These are phyloP conservation scores for Solanum megistacrolobum DNA, from an alignment of 257 asterid genomes.

Conservation along the genomic window DNA sequence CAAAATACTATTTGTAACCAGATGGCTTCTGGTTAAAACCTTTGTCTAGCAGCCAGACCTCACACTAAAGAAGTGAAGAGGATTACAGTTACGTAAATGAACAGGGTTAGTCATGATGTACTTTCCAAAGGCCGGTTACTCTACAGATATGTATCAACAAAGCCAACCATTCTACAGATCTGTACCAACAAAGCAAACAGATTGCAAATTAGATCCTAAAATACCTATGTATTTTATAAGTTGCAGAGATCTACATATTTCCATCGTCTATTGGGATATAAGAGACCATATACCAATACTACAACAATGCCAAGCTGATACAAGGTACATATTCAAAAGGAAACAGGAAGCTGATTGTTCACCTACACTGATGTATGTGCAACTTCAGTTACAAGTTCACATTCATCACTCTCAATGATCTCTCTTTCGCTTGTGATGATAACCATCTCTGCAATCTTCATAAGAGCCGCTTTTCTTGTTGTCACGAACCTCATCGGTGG, in stretches of 20 bases:
- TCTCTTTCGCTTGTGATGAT: constrained; percentile 21
- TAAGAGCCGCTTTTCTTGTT: constrained; percentile 18
- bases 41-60: constrained; percentile 55
- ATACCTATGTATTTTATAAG: constrained; percentile 17
- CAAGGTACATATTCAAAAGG: constrained; percentile 37
- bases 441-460: constrained; percentile 13
- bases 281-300: constrained; percentile 19
- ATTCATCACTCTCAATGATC: constrained; percentile 26
- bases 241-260: constrained; percentile 8
- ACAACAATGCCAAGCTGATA: constrained; percentile 26
- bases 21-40: constrained; percentile 41
- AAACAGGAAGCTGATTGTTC: constrained; percentile 18
- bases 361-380: constrained; percentile 18
- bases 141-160: constrained; percentile 29
- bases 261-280: constrained; percentile 11
- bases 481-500: not conserved
- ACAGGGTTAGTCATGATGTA: constrained; percentile 21
- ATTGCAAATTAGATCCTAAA: constrained; percentile 17
- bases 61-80: constrained; percentile 48
- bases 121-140: constrained; percentile 25
- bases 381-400: constrained; percentile 25
- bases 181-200: constrained; percentile 30
- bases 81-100: constrained; percentile 31
- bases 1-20: constrained; percentile 45
- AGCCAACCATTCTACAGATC: constrained; percentile 24